Percentiles rank a stretch among this genome's conserved stretches.
Conservation (phyloP, 352 stramenopile genomes). For the Globisporangium lucens region DNA sequence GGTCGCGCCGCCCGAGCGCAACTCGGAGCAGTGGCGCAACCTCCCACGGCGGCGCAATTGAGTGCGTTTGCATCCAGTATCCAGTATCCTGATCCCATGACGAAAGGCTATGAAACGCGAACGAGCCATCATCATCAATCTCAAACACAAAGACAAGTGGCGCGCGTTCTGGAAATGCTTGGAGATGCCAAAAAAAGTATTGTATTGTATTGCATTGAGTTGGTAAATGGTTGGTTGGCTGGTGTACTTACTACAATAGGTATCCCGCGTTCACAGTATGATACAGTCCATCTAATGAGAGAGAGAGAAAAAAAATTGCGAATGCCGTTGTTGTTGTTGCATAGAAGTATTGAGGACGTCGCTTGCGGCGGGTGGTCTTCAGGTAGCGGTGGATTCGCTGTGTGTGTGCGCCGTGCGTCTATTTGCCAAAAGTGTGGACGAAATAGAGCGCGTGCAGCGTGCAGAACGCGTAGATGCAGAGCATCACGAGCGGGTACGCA, state of each 20-base stretch:
- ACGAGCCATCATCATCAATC: not conserved
- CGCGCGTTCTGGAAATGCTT: not conserved
- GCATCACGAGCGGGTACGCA: slow-evolving; percentile 27
- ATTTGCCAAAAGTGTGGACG: slow-evolving; percentile 48
- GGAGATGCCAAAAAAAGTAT: not conserved
- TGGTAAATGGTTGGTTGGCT: not conserved
- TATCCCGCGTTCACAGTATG: not conserved
- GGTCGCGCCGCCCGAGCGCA: slow-evolving; percentile 24
- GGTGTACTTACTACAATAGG: not conserved
- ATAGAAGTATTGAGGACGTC: not conserved
- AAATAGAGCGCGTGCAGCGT: slow-evolving; percentile 45
- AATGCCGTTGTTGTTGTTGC: not conserved
- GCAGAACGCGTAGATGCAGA: slow-evolving; percentile 34
- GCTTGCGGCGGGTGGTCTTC: too few relatives aligned
- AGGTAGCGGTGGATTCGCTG: not conserved
- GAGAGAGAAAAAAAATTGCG: not conserved
- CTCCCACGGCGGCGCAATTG: slow-evolving; percentile 2
- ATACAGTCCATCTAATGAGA: slow-evolving; percentile 6
- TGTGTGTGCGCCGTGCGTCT: not conserved
- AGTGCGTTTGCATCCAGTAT: not conserved
- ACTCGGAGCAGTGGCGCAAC: slow-evolving; percentile 47
- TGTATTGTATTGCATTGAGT: slow-evolving; percentile 1
- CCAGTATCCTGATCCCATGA: not conserved
- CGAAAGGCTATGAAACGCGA: not conserved
- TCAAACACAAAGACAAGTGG: not conserved